Evolutionary conservation across 495 filamentous ascomycete genomes (phyloP), one percentile per base, ranked within the genome.

Genomic region (Pyrenula aspistea): DNA sequence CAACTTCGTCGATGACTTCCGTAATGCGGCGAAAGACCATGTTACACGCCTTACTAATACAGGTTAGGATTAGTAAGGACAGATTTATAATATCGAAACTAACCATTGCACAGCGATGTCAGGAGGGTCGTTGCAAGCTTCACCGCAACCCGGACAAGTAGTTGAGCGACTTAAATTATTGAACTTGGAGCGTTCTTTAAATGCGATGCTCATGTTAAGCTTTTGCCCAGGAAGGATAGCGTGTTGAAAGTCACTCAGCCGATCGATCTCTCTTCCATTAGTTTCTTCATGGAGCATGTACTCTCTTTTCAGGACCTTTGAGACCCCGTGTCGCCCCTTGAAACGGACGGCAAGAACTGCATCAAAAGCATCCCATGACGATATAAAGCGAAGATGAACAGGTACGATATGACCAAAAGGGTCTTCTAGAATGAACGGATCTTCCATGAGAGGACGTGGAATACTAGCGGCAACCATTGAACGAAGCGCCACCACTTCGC

Each of bases 361-460:
- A 42, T 42, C 15, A 15, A 42, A 42, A 49, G 56, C 58, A 42
- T 57, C 49, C 58, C 58, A 59, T 15, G 55, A 57, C n/a, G 56
- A 50, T 12, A 59, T 53, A 42, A 49, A 57, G 10, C 53, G 54
- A n/a, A 59, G 15, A 19, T 56, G 54, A 49, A 59, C 42, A 2
- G 49, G 54, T 22, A 12, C 22, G 21, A 52, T 24, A 12, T 55
- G 24, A 22, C 58, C 55, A 52, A 59, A 51, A 12, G 58, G 54
- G 36, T 59, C 58, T 50, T 57, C 55, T 8, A 59, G 22, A 12
- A 24, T 48, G 10, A 53, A 54, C 15, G 50, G 58, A 2, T 59
- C 58, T 20, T 59, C 48, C 22, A 25, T 53, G 49, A 54, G 56
- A 47, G 19, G 24, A 36, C n/a, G 52, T 21, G 12, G 56, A 25